These are phyloP conservation scores for Talaromyces sp. DNA, from an alignment of 2,329 filamentous ascomycete species.

Conservation along the genomic window DNA sequence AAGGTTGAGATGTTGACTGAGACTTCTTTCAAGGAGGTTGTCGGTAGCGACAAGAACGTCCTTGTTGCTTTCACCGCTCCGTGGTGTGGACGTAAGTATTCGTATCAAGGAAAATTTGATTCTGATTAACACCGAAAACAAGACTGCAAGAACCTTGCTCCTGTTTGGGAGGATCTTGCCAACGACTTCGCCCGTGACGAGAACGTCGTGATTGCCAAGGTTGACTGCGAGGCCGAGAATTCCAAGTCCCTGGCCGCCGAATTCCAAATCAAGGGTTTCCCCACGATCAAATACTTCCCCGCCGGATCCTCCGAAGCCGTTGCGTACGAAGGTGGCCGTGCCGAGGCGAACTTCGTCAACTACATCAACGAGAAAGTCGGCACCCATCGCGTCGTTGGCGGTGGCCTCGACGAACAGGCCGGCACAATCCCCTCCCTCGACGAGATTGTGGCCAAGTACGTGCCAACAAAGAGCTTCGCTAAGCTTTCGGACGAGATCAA, in stretches of 20 bases:
- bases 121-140: background rate
- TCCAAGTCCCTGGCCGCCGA: conserved; percentile 71
- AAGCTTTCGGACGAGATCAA: conserved; percentile 66
- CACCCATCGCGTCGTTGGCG: conserved; percentile 76
- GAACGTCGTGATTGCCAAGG: conserved; percentile 82
- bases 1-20: conserved; percentile 77
- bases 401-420: conserved; percentile 69
- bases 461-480: conserved; percentile 55
- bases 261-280: conserved; percentile 79
- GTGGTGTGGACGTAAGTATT: conserved; percentile 87
- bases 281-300: conserved; percentile 97
- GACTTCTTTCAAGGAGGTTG: conserved; percentile 65
- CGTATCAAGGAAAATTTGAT: conserved; percentile 1
- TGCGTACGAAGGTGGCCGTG: conserved; percentile 69
- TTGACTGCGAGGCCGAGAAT: conserved; percentile 85
- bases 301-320: conserved; percentile 69
- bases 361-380: conserved; percentile 88
- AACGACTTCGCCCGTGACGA: conserved; percentile 72
- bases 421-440: conserved; percentile 81
- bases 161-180: conserved; percentile 83
- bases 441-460: conserved; percentile 66
- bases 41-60: conserved; percentile 84
- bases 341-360: conserved; percentile 67
- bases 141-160: conserved; percentile 94
- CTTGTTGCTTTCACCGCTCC: conserved; percentile 96